phyloP scores from a whole-genome alignment of 306 rosid species.

The Pterocarpus macrocarpus region DNA sequence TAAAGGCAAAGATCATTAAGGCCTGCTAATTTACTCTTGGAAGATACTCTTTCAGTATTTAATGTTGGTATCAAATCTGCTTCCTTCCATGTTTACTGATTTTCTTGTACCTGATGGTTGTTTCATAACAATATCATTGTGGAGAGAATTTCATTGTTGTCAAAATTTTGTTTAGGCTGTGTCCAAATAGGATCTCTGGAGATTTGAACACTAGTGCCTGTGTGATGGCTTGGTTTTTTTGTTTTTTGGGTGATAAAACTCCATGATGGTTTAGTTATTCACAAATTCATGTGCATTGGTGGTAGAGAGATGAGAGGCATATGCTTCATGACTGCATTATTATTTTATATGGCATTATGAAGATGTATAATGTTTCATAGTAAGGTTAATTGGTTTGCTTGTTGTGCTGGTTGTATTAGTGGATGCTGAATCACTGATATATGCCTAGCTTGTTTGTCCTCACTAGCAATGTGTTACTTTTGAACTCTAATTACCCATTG shows the following conservation, averaged over 20 bases:
- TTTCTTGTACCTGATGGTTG: not conserved
- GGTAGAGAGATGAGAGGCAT: not conserved
- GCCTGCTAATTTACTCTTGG: not conserved
- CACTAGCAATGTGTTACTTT: not conserved
- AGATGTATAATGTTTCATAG: not conserved
- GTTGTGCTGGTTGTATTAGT: conserved; percentile 20
- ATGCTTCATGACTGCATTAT: not conserved
- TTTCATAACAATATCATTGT: not conserved
- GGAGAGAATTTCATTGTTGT: not conserved
- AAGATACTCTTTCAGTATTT: not conserved
- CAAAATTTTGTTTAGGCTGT: not conserved
- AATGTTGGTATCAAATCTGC: not conserved
- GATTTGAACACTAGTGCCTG: not conserved
- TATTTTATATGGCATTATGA: not conserved
- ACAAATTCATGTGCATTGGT: too few species aligned
- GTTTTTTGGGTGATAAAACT: too few species aligned
- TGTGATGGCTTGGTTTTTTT: conserved; percentile 13
- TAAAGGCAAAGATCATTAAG: not conserved
- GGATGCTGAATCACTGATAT: conserved; percentile 6
- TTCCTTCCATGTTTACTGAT: not conserved
- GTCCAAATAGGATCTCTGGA: conserved; percentile 5
- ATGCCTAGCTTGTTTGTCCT: conserved; percentile 11
- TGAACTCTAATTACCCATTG: not conserved
- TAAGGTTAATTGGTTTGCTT: not conserved
- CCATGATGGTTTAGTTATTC: too few species aligned